These are phyloP conservation scores for Phaeosphaeria sp. DNA, from an alignment of 2,329 filamentous ascomycete genomes.

Conservation along the genomic window DNA sequence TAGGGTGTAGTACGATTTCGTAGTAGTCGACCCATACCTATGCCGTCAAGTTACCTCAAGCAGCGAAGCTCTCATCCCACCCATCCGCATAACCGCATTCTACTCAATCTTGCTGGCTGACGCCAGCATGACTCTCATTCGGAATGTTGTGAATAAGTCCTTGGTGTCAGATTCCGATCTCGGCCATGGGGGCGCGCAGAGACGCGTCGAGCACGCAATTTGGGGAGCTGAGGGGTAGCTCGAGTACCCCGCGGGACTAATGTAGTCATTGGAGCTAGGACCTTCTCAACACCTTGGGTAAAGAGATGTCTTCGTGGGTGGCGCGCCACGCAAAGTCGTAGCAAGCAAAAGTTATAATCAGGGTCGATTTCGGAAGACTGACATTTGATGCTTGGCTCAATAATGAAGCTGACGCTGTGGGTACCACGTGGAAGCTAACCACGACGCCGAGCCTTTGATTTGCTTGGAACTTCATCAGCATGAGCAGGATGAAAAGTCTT, in stretches of 20 bases:
- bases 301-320: neutral
- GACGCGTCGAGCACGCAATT: slow-evolving; percentile 4
- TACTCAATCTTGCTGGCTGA: neutral
- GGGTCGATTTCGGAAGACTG: neutral
- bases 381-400: neutral
- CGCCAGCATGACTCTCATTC: neutral
- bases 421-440: neutral
- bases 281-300: neutral
- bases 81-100: neutral
- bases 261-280: neutral
- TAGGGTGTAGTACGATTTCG: neutral
- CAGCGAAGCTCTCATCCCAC: neutral
- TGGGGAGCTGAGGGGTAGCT: slow-evolving; percentile 1
- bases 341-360: neutral
- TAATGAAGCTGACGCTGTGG: neutral
- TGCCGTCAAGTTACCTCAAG: neutral
- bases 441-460: neutral
- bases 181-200: neutral
- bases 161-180: neutral
- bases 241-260: neutral
- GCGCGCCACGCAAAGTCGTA: neutral
- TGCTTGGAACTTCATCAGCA: neutral
- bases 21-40: neutral
- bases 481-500: neutral
- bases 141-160: neutral